These are phyloP conservation scores for Leccinum disarticulatum DNA, from an alignment of 768 basidiomycete genomes.

Conservation along the genomic window DNA sequence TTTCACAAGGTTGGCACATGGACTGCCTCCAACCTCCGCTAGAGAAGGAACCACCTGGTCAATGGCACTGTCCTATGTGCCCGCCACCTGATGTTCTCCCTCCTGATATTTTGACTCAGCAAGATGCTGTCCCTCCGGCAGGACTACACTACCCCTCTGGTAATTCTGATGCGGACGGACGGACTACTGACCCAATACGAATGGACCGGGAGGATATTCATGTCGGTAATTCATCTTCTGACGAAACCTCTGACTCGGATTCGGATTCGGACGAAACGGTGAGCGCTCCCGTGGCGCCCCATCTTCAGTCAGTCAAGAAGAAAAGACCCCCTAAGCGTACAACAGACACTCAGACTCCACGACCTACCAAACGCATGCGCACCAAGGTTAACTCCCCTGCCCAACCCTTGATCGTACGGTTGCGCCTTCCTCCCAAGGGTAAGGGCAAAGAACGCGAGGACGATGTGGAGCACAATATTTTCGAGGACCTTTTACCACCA, in stretches of 20 bases:
- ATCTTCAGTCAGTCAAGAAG: constrained; percentile 25
- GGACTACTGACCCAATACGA: constrained; percentile 27
- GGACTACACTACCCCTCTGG: constrained; percentile 17
- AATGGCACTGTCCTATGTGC: constrained; percentile 75
- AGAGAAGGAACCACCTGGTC: constrained; percentile 66
- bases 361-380: constrained; percentile 48
- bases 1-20: constrained; percentile 73
- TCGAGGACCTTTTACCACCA: constrained; percentile 75
- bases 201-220: constrained; percentile 33
- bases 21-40: constrained; percentile 77
- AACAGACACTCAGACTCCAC: constrained; percentile 24
- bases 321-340: constrained; percentile 30
- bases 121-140: constrained; percentile 46
- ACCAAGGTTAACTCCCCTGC: constrained; percentile 37
- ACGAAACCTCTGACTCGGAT: constrained; percentile 35
- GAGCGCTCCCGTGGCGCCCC: constrained; percentile 14
- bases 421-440: constrained; percentile 58
- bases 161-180: constrained; percentile 29
- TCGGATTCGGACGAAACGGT: constrained; percentile 27
- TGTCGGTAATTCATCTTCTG: constrained; percentile 35
- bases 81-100: constrained; percentile 32
- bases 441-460: constrained; percentile 73
- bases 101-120: constrained; percentile 16
- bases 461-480: constrained; percentile 60
- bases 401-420: constrained; percentile 45